Evolutionary conservation across 352 stramenopile genomes (phyloP).

Genomic region (Pythium chondricola): DNA sequence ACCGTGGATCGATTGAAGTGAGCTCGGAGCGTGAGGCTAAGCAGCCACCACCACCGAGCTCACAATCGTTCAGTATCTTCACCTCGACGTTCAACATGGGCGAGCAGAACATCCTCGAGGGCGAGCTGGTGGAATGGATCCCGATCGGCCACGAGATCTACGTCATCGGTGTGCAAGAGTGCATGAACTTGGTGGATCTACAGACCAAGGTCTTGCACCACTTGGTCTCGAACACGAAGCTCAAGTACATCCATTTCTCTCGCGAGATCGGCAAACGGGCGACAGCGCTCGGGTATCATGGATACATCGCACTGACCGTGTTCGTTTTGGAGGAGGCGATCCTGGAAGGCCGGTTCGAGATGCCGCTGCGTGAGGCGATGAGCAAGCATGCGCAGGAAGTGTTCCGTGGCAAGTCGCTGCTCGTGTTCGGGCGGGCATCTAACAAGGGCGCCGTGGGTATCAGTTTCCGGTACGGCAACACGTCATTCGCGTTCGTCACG

Average conservation of each 20-base stretch:
- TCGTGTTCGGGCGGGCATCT: constrained; percentile 63
- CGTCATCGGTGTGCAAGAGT: constrained; percentile 89
- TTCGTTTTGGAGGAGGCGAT: constrained; percentile 72
- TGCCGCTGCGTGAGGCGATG: constrained; percentile 44
- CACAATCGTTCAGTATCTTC: constrained; percentile 59
- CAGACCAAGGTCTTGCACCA: constrained; percentile 62
- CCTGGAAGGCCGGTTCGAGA: constrained; percentile 53
- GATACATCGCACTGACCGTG: constrained; percentile 81
- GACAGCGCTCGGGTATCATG: constrained; percentile 78
- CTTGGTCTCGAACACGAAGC: constrained; percentile 37
- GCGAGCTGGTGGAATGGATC: constrained; percentile 76
- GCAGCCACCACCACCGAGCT: constrained; percentile 1
- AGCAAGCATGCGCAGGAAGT: constrained; percentile 68
- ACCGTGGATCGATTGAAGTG: constrained; percentile 8
- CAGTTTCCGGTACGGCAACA: constrained; percentile 50
- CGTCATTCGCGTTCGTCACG: constrained; percentile 60
- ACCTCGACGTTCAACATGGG: constrained; percentile 86
- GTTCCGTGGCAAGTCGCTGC: constrained; percentile 67
- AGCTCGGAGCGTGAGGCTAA: constrained; percentile 7
- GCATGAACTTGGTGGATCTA: constrained; percentile 75
- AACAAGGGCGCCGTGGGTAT: constrained; percentile 73
- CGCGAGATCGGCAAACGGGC: constrained; percentile 77
- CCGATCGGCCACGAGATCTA: constrained; percentile 83
- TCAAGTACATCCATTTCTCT: constrained; percentile 71
- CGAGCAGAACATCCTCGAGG: constrained; percentile 56